Conservation (phyloP, 495 filamentous ascomycete species). For the Penicillium atrosanguineum region DNA sequence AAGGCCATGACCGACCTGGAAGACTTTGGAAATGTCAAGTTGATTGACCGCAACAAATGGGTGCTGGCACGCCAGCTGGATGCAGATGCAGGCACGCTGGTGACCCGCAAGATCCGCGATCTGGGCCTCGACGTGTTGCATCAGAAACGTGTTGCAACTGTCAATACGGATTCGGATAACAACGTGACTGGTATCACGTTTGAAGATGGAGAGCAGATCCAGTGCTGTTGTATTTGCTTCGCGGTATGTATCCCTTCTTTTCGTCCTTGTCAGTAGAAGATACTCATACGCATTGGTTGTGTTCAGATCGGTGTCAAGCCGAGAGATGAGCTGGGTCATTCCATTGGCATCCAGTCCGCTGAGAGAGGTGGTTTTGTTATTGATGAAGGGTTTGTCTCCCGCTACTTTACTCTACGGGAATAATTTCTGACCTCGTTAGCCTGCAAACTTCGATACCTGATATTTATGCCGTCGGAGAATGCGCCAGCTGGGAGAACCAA, state of each 20-base stretch:
- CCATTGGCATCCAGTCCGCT: conserved; percentile 70
- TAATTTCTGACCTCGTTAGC: conserved; percentile 9
- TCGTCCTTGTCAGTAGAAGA: not conserved
- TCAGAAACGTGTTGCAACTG: conserved; percentile 70
- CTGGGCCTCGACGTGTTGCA: conserved; percentile 84
- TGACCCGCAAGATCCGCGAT: conserved; percentile 76
- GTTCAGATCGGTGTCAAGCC: conserved; percentile 74
- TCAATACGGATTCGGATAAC: conserved; percentile 65
- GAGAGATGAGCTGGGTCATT: conserved; percentile 74
- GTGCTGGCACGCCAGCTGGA: conserved; percentile 86
- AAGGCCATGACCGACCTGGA: conserved; percentile 92
- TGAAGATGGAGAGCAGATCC: conserved; percentile 80
- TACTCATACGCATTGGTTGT: not conserved
- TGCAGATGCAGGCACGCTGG: conserved; percentile 76
- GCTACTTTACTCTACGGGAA: not conserved
- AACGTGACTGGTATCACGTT: conserved; percentile 74
- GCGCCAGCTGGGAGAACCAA: conserved; percentile 90
- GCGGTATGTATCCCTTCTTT: conserved; percentile 53
- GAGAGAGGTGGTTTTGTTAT: conserved; percentile 78
- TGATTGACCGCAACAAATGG: conserved; percentile 90
- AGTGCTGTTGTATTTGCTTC: conserved; percentile 86
- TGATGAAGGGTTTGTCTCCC: conserved; percentile 45
- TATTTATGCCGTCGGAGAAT: conserved; percentile 93
- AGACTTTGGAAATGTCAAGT: conserved; percentile 71
- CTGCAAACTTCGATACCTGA: conserved; percentile 69